Conservation (phyloP, 176 grass and related monocot species). For the Puya raimondii region DNA sequence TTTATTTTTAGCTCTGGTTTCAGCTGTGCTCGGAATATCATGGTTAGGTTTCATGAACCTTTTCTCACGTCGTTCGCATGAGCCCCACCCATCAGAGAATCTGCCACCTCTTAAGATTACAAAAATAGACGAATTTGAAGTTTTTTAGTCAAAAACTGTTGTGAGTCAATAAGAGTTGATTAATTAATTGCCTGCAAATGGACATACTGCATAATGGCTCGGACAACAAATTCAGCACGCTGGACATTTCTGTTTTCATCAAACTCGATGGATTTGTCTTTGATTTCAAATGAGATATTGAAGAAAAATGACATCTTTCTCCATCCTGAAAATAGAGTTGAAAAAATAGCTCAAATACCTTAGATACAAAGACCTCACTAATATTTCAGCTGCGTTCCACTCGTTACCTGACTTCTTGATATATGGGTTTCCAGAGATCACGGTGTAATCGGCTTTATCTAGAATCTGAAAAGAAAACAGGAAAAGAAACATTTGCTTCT, state of each 20-base stretch:
- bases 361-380: conserved; percentile 1
- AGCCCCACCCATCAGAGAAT: conserved; percentile 84
- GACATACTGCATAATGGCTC: conserved; percentile 64
- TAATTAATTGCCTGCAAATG: conserved; percentile 9
- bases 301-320: conserved; percentile 92
- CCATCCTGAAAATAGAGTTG: conserved; percentile 47
- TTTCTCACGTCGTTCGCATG: conserved; percentile 66
- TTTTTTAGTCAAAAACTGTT: background rate
- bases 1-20: conserved; percentile 98
- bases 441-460: conserved; percentile 58
- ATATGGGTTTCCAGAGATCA: conserved; percentile 67
- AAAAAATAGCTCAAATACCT: background rate
- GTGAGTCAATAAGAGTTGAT: background rate
- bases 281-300: conserved; percentile 88
- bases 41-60: conserved; percentile 76
- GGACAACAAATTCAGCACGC: conserved; percentile 81
- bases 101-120: conserved; percentile 54
- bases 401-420: conserved; percentile 84
- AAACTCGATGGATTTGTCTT: conserved; percentile 67
- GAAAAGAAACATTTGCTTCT: background rate
- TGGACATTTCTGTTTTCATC: conserved; percentile 71
- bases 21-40: conserved; percentile 92
- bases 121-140: conserved; percentile 7
- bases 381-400: background rate
- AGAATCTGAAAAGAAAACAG: conserved; percentile 44